Evolutionary conservation across 2,329 filamentous ascomycete genomes (phyloP), one percentile per base, ranked within the genome.

Genomic region (Ascochyta pisi): DNA sequence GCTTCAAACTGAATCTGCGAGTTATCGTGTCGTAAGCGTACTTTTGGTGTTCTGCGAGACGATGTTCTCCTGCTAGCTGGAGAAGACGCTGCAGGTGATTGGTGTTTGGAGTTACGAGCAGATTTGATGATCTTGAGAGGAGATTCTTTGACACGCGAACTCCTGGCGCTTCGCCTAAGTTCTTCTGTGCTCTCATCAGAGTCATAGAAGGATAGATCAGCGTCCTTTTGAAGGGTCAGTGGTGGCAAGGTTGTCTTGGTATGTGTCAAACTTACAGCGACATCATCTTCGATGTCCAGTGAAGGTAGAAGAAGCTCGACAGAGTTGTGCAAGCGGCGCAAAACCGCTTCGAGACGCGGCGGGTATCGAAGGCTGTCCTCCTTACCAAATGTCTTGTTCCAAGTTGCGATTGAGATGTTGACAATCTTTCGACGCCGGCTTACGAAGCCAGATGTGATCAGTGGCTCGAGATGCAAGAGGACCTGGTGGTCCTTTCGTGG

Each of bases 1-100:
- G 86, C 78, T 3, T 88, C 85, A 67, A 95, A 95, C 39, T 90
- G 83, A 24, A 96, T 83, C 67, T 96, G 92, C 0, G 91, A 96
- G 73, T 96, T 84, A 59, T 96, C 86, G 64, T 96, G 92, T 31
- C 89, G 85, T 26, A 88, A 79, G 56, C 84, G 84, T 16, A 83
- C 79, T 42, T 82, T 84, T 12, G 75, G 73, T 45, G 73, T 77
- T 26, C 61, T 64, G 40, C 67, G 66, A 13, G 65, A 50, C 46
- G 71, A 54, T 13, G 45, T 46, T 57, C 64, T 69, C 50, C 61
- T 67, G 29, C 52, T 66, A 6, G 50, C 58, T 26, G 60, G 56
- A 27, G 60, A 63, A 0, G 67, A 56, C 0, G 68, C 51, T 4
- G 67, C 66, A 13, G 71, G 70, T 23, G 72, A 73, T 26, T 65